A percentile compares a stretch with the other conserved stretches of the same genome.
Conservation (phyloP, 805 yeast species). For the Nakazawaea peltata region DNA sequence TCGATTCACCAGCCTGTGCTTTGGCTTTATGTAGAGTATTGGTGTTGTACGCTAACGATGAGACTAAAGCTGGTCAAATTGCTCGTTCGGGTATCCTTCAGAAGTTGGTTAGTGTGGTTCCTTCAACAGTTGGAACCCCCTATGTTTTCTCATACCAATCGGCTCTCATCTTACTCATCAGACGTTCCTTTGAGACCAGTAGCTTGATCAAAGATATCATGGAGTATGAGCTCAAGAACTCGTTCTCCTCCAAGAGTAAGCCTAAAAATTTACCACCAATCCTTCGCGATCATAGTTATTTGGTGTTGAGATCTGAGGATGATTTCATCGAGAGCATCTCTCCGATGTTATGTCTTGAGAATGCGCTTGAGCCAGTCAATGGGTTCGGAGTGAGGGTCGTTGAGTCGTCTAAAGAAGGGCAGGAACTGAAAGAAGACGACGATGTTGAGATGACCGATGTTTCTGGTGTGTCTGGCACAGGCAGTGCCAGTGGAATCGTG, state of each 20-base stretch:
- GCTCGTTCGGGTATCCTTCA: conserved; percentile 38
- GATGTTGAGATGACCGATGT: conserved; percentile 24
- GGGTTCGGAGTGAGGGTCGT: conserved; percentile 4
- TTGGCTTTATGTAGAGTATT: conserved; percentile 46
- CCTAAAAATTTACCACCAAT: conserved; percentile 37
- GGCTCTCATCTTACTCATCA: conserved; percentile 43
- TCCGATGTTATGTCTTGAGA: conserved; percentile 13
- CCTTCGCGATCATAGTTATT: conserved; percentile 41
- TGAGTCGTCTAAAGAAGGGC: conserved; percentile 7
- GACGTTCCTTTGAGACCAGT: conserved; percentile 64
- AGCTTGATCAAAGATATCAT: conserved; percentile 41
- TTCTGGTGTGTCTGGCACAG: conserved; percentile 4
- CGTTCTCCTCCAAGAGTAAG: conserved; percentile 25
- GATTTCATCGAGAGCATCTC: conserved; percentile 18
- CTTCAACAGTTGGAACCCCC: conserved; percentile 24
- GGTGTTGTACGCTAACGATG: conserved; percentile 42
- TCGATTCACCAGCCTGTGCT: conserved; percentile 39
- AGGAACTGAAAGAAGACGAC: conserved; percentile 9
- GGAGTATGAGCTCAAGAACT: conserved; percentile 38
- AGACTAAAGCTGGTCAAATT: conserved; percentile 30
- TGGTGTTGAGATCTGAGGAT: conserved; percentile 29
- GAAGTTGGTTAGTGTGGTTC: conserved; percentile 36
- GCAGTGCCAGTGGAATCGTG: conserved; percentile 46
- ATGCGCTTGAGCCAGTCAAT: conserved; percentile 5
- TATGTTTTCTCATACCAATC: conserved; percentile 31